Percentiles rank a stretch among this genome's conserved stretches.
Evolutionary conservation across 352 stramenopile species (phyloP).

Genomic region (Phytophthora pini): DNA sequence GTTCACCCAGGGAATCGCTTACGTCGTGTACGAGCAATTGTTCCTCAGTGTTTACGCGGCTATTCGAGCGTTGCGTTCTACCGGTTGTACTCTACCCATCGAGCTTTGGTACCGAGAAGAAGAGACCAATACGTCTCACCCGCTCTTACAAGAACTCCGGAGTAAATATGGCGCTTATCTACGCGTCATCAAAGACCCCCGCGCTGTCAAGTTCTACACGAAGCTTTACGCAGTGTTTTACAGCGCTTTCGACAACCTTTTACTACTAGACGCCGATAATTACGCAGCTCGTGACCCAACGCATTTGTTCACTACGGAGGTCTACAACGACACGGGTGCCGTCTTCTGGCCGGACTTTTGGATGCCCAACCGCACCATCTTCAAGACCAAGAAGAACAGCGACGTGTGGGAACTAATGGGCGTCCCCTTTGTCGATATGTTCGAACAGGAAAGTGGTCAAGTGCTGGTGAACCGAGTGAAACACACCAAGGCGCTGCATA

Average conservation of each 20-base stretch:
- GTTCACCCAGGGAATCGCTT: conserved; percentile 49
- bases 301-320: conserved; percentile 56
- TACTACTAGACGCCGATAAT: conserved; percentile 81
- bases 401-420: conserved; percentile 74
- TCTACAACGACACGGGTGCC: conserved; percentile 60
- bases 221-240: conserved; percentile 82
- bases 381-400: conserved; percentile 67
- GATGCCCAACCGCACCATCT: conserved; percentile 71
- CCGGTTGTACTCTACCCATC: conserved; percentile 61
- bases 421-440: conserved; percentile 68
- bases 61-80: conserved; percentile 50
- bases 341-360: conserved; percentile 88
- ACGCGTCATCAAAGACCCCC: conserved; percentile 64
- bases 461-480: conserved; percentile 65
- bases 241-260: conserved; percentile 71
- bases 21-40: conserved; percentile 62
- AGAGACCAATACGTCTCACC: conserved; percentile 56
- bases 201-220: conserved; percentile 63
- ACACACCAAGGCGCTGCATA: conserved; percentile 52
- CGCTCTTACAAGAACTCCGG: conserved; percentile 52
- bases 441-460: conserved; percentile 84
- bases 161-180: conserved; percentile 59
- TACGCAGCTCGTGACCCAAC: conserved; percentile 69
- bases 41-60: conserved; percentile 61
- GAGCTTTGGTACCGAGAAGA: conserved; percentile 72